A percentile compares a stretch with the other conserved stretches of the same genome.
Evolutionary conservation across 768 basidiomycete genomes (phyloP).

Genomic region (Pisolithus orientalis): DNA sequence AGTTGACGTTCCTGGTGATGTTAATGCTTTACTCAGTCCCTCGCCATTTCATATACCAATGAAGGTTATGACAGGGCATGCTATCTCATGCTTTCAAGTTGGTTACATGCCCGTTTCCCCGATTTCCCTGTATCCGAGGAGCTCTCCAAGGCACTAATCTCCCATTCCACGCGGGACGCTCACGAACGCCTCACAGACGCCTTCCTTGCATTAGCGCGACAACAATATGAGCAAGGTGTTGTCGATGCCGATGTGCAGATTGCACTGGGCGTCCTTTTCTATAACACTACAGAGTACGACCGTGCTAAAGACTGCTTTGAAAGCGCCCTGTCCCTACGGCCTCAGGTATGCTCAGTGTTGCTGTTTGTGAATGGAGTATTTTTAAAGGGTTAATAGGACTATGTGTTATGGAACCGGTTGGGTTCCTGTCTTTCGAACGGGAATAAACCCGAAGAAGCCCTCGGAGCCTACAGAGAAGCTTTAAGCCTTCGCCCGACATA

Average conservation of each 20-base stretch:
- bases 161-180: conserved; percentile 72
- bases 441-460: conserved; percentile 87
- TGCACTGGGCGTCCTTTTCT: conserved; percentile 88
- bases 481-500: conserved; percentile 89
- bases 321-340: conserved; percentile 72
- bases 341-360: conserved; percentile 42
- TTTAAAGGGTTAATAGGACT: conserved; percentile 50
- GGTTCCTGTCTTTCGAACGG: conserved; percentile 95
- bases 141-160: conserved; percentile 45
- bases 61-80: conserved; percentile 87
- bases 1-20: neutral
- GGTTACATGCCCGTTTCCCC: conserved; percentile 68
- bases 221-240: conserved; percentile 66
- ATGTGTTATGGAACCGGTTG: conserved; percentile 90
- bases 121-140: conserved; percentile 49
- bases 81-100: conserved; percentile 78
- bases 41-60: conserved; percentile 95
- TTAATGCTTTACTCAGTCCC: conserved; percentile 48
- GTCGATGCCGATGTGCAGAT: conserved; percentile 91
- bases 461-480: conserved; percentile 86
- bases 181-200: conserved; percentile 74
- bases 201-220: conserved; percentile 77
- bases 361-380: neutral
- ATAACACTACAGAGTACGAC: conserved; percentile 80
- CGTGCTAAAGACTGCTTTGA: conserved; percentile 94